Evolutionary conservation across 139 green algal genomes (phyloP).

Genomic region (Monoraphidium neglectum): DNA sequence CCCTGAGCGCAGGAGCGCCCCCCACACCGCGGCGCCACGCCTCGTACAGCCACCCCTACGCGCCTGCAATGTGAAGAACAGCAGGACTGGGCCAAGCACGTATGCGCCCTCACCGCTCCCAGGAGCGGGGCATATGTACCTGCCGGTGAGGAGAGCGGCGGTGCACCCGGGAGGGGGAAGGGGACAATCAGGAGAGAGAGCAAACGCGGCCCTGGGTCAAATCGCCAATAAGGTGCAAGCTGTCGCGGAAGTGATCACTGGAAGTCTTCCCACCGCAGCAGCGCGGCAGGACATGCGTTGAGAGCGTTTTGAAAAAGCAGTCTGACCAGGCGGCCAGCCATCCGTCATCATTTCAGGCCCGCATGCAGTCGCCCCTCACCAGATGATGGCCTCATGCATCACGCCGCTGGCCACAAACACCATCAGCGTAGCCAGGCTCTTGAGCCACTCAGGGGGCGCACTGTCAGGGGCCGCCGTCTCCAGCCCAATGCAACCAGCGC

Average conservation of each 20-base stretch:
- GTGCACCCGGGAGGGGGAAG: background rate
- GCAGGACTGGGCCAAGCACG: background rate
- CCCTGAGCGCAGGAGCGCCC: too few relatives aligned
- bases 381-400: slow-evolving; percentile 37
- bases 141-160: background rate
- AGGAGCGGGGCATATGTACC: background rate
- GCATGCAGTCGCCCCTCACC: slow-evolving; percentile 7
- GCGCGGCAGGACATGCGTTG: too few relatives aligned
- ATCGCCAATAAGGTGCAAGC: too few relatives aligned
- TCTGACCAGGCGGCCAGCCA: too few relatives aligned
- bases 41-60: too few relatives aligned
- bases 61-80: slow-evolving; percentile 12
- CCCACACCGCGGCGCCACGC: too few relatives aligned
- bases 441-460: too few relatives aligned
- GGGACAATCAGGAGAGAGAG: background rate
- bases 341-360: background rate
- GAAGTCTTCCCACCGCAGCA: too few relatives aligned
- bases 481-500: background rate
- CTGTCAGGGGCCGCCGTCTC: background rate
- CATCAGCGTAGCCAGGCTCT: slow-evolving; percentile 7
- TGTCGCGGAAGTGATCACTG: too few relatives aligned
- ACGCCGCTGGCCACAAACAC: slow-evolving; percentile 36
- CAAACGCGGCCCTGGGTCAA: too few relatives aligned
- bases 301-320: background rate
- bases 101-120: background rate